Base-by-base conservation (phyloP, 1,139 yeast species). In the Yamadazyma mexicana region DNA sequence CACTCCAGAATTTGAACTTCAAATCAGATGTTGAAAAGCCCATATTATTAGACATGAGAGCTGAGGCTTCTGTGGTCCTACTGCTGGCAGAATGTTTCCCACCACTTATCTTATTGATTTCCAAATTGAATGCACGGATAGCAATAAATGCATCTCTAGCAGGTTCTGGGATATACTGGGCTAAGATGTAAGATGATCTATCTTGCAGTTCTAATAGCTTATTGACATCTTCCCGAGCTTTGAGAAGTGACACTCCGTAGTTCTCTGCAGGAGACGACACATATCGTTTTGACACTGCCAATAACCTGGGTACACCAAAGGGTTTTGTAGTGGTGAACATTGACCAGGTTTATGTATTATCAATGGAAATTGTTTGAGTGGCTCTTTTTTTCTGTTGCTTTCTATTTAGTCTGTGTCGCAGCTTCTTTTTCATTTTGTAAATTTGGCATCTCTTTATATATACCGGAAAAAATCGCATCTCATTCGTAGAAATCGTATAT, bases 131-230 rank as follows among this genome's bases (percentile, higher is more conserved):
- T 0, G 86, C 84, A 35, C 84, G 64, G 30, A 83, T 68, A 0
- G 88, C 95, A n/a, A 83, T 48, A 48, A 75, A 84, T 1, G 83
- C 75, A 52, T 83, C 81, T 47, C 84, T 67, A 0, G 83, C 77
- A 5, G 81, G 82, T 28, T 70, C 73, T 3, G 95, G 95, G 18
- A 85, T 65, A 52, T 87, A 85, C 38, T 84, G 85, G 2, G 84
- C 77, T 17, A 87, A 64, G 9, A 87, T 59, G 46, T 76, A 77
- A 1, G 92, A 78, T 2, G 91, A 82, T 29, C 86, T 64, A 58
- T 87, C 95, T 40, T 61, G 70, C 24, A 59, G 59, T 43, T 69
- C 75, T 5, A 77, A 54, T 5, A 66, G 48, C 18, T 62, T 61
- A 40, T 56, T 59, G 37, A 78, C 66, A 46, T 74, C 77, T 42